Percentiles rank a stretch among this genome's conserved stretches.
phyloP scores from a whole-genome alignment of 2,329 filamentous ascomycete genomes.

The Albophoma yamanashiensis region DNA sequence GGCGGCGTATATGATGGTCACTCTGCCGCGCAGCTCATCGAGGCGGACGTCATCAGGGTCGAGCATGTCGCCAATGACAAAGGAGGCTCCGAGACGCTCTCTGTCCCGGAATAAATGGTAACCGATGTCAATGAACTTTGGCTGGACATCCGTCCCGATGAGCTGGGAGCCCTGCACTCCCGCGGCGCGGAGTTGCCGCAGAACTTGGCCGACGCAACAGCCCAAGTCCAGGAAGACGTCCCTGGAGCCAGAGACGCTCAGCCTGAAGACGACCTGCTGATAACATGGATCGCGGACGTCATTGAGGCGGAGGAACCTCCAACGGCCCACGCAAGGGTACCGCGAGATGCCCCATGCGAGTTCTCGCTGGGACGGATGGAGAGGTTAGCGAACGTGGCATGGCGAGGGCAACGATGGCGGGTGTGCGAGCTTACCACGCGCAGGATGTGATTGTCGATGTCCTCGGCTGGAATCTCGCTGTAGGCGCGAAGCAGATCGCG shows the following conservation, averaged over 20 bases:
- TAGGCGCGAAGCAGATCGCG: slow-evolving; percentile 26
- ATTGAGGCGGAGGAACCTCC: slow-evolving; percentile 35
- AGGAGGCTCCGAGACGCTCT: slow-evolving; percentile 30
- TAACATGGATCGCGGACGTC: slow-evolving; percentile 30
- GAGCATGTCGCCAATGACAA: slow-evolving; percentile 41
- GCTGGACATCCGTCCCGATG: slow-evolving; percentile 37
- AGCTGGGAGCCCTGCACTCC: slow-evolving; percentile 36
- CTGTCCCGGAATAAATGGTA: slow-evolving; percentile 55
- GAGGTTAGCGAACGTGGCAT: neutral
- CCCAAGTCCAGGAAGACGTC: slow-evolving; percentile 37
- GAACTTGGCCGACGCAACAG: slow-evolving; percentile 38
- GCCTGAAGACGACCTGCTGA: slow-evolving; percentile 28
- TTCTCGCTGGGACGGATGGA: slow-evolving; percentile 24
- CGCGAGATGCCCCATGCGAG: slow-evolving; percentile 33
- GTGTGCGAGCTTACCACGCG: slow-evolving; percentile 19
- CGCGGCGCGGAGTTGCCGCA: slow-evolving; percentile 38
- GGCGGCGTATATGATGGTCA: slow-evolving; percentile 36
- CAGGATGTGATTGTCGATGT: slow-evolving; percentile 24
- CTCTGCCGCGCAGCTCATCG: slow-evolving; percentile 23
- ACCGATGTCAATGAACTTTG: slow-evolving; percentile 43
- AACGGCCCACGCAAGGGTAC: slow-evolving; percentile 36
- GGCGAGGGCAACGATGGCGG: neutral
- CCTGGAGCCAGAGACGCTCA: slow-evolving; percentile 24
- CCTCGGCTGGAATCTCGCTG: slow-evolving; percentile 22
- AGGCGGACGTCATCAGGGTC: slow-evolving; percentile 26